Evolutionary conservation across 768 basidiomycete genomes (phyloP).

Genomic region (Naganishia kalamii): DNA sequence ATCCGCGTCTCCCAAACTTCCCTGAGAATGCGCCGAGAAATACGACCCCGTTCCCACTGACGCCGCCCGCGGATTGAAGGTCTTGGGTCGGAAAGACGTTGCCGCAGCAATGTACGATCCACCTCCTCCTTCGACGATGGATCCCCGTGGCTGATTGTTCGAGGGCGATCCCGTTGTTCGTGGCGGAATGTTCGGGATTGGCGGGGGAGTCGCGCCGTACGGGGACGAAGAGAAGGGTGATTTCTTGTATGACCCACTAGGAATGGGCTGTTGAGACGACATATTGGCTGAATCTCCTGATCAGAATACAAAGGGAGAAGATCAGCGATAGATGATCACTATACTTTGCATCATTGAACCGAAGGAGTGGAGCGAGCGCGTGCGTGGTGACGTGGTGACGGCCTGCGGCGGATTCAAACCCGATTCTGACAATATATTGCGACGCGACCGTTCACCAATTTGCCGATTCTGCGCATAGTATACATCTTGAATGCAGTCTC

Average conservation of each 20-base stretch:
- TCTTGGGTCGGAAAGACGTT: slow-evolving; percentile 3
- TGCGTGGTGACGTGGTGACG: too few species aligned
- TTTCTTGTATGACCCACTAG: not conserved
- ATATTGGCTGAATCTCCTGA: not conserved
- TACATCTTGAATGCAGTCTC: too few species aligned
- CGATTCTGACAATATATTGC: too few species aligned
- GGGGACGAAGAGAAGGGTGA: slow-evolving; percentile 15
- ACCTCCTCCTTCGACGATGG: not conserved
- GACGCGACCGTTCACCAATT: too few species aligned
- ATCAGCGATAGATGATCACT: too few species aligned
- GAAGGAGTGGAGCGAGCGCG: too few species aligned
- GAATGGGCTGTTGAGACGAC: slow-evolving; percentile 3
- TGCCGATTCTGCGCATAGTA: too few species aligned
- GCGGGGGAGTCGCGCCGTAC: slow-evolving; percentile 18
- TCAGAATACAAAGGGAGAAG: too few species aligned
- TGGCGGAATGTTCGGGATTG: slow-evolving; percentile 32
- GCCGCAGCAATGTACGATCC: not conserved
- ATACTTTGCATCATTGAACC: too few species aligned
- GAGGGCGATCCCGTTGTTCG: slow-evolving; percentile 19
- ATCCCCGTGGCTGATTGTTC: slow-evolving; percentile 9
- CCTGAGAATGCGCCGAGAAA: not conserved
- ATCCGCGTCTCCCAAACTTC: not conserved
- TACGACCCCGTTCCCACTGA: slow-evolving; percentile 14
- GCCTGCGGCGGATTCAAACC: too few species aligned
- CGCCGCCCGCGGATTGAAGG: slow-evolving; percentile 17